A percentile compares a stretch with the other conserved stretches of the same genome.
Conservation (phyloP, 78 protist genomes). For the Dictyostelium discoideum region DNA sequence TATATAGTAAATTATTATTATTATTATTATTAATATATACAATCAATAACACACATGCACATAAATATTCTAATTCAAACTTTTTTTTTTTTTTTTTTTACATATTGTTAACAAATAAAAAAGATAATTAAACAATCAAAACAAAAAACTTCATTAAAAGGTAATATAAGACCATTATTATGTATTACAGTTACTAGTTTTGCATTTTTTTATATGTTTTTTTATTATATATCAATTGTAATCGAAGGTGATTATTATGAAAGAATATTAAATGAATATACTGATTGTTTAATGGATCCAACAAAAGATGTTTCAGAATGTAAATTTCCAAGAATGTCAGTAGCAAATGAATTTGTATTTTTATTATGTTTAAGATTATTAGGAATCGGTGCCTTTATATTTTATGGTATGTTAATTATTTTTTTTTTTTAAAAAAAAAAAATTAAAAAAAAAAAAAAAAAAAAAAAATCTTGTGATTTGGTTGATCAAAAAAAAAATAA, state of each 20-base stretch:
- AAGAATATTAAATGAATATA: not conserved
- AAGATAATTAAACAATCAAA: not conserved
- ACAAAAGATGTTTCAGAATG: not conserved
- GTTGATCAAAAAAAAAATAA: too few species aligned
- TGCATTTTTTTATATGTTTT: conserved; percentile 10
- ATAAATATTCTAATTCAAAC: too few species aligned
- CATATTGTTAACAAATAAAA: too few species aligned
- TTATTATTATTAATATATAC: too few species aligned
- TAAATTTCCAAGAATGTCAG: not conserved
- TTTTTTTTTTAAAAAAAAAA: too few species aligned
- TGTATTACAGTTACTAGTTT: not conserved
- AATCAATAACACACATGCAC: too few species aligned
- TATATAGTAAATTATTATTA: not conserved
- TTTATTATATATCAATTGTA: not conserved
- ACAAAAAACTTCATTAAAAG: not conserved
- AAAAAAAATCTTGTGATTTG: too few species aligned
- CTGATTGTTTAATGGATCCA: not conserved
- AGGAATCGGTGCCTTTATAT: conserved; percentile 1
- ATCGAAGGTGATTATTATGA: not conserved
- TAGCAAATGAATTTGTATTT: not conserved
- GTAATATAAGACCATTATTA: not conserved
- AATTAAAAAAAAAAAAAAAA: too few species aligned
- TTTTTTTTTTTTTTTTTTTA: too few species aligned
- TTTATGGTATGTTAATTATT: not conserved
- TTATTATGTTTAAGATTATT: not conserved